A percentile compares a stretch with the other conserved stretches of the same genome.
Conservation (phyloP, 208 protist species). For the Acanthamoeba lenticulata region DNA sequence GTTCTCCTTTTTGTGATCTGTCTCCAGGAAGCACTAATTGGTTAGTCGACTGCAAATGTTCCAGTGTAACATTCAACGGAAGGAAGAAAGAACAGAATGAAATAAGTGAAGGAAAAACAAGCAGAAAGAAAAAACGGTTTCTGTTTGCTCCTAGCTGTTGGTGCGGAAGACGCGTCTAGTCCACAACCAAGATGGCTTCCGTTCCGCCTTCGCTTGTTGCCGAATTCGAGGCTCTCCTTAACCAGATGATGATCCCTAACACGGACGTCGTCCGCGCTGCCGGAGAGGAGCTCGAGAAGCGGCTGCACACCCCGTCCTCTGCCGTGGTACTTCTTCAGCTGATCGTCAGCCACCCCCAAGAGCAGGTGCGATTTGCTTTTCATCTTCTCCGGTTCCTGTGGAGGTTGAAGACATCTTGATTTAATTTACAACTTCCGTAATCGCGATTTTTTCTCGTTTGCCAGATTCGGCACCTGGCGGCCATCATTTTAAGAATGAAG, state of each 20-base stretch:
- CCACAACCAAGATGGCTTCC: constrained; percentile 47
- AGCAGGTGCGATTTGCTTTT: background rate
- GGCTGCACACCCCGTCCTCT: background rate
- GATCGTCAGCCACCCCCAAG: constrained; percentile 4
- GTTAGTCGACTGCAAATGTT: no score
- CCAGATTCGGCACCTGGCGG: constrained; percentile 42
- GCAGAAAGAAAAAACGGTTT: background rate
- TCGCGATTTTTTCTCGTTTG: constrained; percentile 1
- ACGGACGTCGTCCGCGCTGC: constrained; percentile 27
- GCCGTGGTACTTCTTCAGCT: constrained; percentile 14
- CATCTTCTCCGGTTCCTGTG: no score
- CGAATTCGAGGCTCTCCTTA: constrained; percentile 18
- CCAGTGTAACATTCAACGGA: no score
- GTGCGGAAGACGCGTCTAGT: no score
- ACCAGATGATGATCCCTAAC: constrained; percentile 48
- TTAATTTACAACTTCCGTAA: background rate
- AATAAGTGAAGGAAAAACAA: background rate
- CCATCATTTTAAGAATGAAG: constrained; percentile 57
- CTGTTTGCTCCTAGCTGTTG: no score
- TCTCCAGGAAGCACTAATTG: no score
- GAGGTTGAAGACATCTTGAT: no score
- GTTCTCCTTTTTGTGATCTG: no score
- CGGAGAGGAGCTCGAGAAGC: constrained; percentile 37
- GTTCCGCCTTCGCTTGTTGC: background rate
- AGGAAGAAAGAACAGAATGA: no score